phyloP scores from a whole-genome alignment of 805 yeast genomes.

The Wickerhamomyces hampshirensis region DNA sequence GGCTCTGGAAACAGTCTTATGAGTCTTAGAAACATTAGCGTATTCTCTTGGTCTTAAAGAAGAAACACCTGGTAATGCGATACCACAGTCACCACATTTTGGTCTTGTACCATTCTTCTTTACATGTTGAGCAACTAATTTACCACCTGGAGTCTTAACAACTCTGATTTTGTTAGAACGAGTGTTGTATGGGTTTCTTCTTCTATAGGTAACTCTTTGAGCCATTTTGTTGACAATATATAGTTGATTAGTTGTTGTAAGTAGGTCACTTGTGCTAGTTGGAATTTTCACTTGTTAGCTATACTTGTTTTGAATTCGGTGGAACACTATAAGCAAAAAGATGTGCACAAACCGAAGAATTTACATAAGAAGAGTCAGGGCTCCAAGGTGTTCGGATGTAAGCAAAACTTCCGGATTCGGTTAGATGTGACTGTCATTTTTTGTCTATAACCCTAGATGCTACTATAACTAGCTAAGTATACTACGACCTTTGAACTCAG shows the following conservation, averaged over 20 bases:
- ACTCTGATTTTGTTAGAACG: slow-evolving; percentile 98
- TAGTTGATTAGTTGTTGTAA: background rate
- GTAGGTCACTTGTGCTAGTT: no score
- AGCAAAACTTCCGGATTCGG: slow-evolving; percentile 1
- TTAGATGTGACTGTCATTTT: slow-evolving; percentile 17
- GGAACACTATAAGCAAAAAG: no score
- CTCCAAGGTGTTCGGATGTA: slow-evolving; percentile 11
- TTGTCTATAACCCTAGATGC: background rate
- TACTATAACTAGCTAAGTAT: slow-evolving; percentile 2
- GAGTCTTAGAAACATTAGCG: slow-evolving; percentile 90
- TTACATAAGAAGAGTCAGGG: background rate
- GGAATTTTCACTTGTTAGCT: no score
- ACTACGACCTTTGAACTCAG: background rate
- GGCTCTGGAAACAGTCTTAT: slow-evolving; percentile 97
- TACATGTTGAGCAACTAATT: slow-evolving; percentile 93
- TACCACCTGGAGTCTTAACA: slow-evolving; percentile 99
- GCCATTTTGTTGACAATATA: slow-evolving; percentile 59
- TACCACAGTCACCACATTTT: slow-evolving; percentile 79
- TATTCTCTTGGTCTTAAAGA: slow-evolving; percentile 97
- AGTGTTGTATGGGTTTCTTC: slow-evolving; percentile 99
- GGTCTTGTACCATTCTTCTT: slow-evolving; percentile 79
- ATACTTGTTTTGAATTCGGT: no score
- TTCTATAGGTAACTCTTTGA: slow-evolving; percentile 98
- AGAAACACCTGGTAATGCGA: slow-evolving; percentile 77
- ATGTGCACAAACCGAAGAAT: background rate